Percentiles rank a stretch among this genome's conserved stretches.
phyloP scores from a whole-genome alignment of 192 early-diverging fungal species.

The Podila horticola region DNA sequence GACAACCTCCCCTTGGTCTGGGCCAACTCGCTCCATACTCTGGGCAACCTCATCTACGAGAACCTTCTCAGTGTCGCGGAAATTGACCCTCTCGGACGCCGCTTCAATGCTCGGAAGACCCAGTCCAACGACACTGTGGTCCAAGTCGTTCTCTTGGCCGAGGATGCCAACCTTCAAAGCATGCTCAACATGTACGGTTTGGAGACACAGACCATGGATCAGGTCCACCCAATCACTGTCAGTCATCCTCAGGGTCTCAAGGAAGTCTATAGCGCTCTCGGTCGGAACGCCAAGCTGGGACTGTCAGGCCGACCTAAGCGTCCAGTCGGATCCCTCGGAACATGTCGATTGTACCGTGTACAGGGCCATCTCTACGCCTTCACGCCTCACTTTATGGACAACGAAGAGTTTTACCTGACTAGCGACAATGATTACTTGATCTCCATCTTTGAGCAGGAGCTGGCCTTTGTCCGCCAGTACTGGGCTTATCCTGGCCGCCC shows the following conservation, averaged over 20 bases:
- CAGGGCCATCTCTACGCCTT: constrained; percentile 87
- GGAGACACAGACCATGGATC: constrained; percentile 82
- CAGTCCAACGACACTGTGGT: constrained; percentile 70
- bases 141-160: constrained; percentile 82
- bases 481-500: constrained; percentile 81
- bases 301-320: constrained; percentile 80
- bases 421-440: constrained; percentile 88
- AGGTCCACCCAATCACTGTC: constrained; percentile 76
- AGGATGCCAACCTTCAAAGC: constrained; percentile 76
- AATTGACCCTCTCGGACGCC: constrained; percentile 84
- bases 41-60: constrained; percentile 82
- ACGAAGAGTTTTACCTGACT: constrained; percentile 87
- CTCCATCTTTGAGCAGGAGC: constrained; percentile 77
- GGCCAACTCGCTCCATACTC: constrained; percentile 84
- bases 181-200: constrained; percentile 78
- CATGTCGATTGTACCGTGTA: constrained; percentile 83
- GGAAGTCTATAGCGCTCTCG: constrained; percentile 80
- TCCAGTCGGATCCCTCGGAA: constrained; percentile 82
- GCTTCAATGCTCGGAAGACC: constrained; percentile 64
- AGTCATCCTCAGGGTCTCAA: constrained; percentile 76
- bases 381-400: constrained; percentile 89
- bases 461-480: constrained; percentile 78
- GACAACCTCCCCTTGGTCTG: constrained; percentile 91
- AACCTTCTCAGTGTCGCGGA: constrained; percentile 80
- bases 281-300: constrained; percentile 80